Evolutionary conservation across 352 stramenopile genomes (phyloP).

Genomic region (Phytophthora meadii): DNA sequence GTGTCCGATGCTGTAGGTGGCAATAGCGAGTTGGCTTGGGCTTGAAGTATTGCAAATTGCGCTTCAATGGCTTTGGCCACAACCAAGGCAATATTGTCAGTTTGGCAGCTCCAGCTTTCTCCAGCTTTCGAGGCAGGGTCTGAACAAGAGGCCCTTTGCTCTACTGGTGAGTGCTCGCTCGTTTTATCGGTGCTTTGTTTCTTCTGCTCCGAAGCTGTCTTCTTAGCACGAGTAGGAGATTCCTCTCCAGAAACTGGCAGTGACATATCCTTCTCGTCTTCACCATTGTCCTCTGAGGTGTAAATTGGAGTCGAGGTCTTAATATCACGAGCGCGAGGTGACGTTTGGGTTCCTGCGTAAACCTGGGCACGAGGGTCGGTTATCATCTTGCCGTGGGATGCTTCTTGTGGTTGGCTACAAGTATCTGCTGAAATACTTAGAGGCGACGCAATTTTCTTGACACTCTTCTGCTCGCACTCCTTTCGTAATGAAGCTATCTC

Average conservation of each 20-base stretch:
- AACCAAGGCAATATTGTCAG: conserved; percentile 48
- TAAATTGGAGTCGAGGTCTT: neutral
- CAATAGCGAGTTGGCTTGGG: conserved; percentile 15
- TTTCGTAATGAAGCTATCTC: conserved; percentile 37
- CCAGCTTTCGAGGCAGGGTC: conserved; percentile 1
- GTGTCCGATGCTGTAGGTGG: neutral
- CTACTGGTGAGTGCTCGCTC: conserved; percentile 2
- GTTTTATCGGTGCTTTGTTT: neutral
- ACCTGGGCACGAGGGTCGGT: neutral
- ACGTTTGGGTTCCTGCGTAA: conserved; percentile 30
- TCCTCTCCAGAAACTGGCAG: conserved; percentile 25
- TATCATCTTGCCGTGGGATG: neutral
- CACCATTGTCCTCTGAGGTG: conserved; percentile 1
- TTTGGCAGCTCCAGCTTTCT: conserved; percentile 20
- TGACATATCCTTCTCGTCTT: conserved; percentile 23
- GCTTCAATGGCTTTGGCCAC: conserved; percentile 52
- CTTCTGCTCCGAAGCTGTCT: neutral
- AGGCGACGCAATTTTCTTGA: conserved; percentile 8
- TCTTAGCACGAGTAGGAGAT: neutral
- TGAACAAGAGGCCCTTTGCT: conserved; percentile 1
- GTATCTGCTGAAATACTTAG: neutral
- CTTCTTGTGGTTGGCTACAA: neutral
- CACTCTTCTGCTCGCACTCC: conserved; percentile 25
- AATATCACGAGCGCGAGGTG: neutral
- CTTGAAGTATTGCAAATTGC: conserved; percentile 44